phyloP scores from a whole-genome alignment of 108 stramenopile species.

The Stephanodiscus minutulus region DNA sequence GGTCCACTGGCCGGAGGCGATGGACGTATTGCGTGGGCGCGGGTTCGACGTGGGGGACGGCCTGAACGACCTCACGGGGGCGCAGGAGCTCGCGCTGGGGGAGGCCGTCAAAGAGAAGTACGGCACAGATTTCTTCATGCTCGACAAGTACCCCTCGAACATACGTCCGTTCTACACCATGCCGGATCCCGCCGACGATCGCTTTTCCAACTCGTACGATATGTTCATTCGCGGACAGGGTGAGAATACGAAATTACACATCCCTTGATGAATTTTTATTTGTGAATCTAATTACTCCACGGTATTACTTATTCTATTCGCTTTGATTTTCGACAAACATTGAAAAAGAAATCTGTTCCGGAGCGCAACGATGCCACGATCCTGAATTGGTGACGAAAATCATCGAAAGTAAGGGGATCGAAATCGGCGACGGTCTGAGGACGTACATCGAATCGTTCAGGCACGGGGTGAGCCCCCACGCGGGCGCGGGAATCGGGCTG shows the following conservation, averaged over 20 bases:
- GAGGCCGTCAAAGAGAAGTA: conserved; percentile 90
- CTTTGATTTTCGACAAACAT: no score
- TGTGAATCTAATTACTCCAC: no score
- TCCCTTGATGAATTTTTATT: no score
- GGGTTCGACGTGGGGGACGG: conserved; percentile 90
- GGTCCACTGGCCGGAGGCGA: conserved; percentile 96
- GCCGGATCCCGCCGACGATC: conserved; percentile 88
- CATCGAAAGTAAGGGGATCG: conserved; percentile 86
- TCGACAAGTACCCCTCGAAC: conserved; percentile 92
- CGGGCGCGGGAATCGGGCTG: conserved; percentile 95
- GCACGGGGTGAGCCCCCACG: conserved; percentile 91
- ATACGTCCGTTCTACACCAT: conserved; percentile 98
- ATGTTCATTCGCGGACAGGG: conserved; percentile 93
- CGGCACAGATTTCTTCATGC: conserved; percentile 96
- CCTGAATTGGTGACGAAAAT: conserved; percentile 71
- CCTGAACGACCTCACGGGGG: conserved; percentile 88
- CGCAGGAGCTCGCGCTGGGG: conserved; percentile 92
- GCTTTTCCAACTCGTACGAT: conserved; percentile 95
- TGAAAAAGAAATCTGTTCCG: conserved; percentile 91
- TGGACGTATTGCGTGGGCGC: conserved; percentile 77
- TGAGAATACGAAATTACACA: no score
- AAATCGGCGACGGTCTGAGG: conserved; percentile 74
- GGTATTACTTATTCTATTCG: no score
- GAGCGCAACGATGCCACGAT: conserved; percentile 96
- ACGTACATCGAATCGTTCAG: conserved; percentile 91